Base-by-base conservation (phyloP, 306 rosid species). In the Prunus davidiana region DNA sequence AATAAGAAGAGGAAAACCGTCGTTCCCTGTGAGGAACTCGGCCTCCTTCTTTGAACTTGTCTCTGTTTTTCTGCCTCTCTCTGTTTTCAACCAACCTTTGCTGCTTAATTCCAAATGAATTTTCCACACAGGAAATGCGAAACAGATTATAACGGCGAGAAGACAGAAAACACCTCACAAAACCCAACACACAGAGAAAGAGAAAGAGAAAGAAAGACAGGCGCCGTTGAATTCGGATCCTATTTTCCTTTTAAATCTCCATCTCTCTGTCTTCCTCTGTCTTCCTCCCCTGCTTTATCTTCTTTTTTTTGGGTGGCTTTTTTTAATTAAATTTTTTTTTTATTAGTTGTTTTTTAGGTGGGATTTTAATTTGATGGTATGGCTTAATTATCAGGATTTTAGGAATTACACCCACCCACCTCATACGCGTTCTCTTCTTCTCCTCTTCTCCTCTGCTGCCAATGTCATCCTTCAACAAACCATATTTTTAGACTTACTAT, bases 161-260 rank as follows among this genome's bases (percentile, higher is more conserved):
- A 24, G 34, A 27, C 20, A 62, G 43, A 62, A 7, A 1, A 28
- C 67, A 63, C 34, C 32, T 3, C 11, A 7, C 2, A 18, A 16
- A 25, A 22, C 13, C 27, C 3, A 3, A 14, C 6, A 16, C 67
- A 55, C 34, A 32, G 5, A 20, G 60, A 55, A 25, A 8, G 8
- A 49, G 58, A 51, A 19, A 56, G 18, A 30, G 30, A 34, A 76
- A 54, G 56, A 75, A 55, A 66, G 5, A 68, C n/a, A 34, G 7
- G 20, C n/a, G 46, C 86, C 92, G 81, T 6, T 71, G 72, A 54
- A 76, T 69, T 78, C 89, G 96, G 96, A 84, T 87, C 88, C 85
- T 61, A 63, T 28, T 28, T 77, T 79, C 75, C 71, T 80, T 78
- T 80, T 43, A 60, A 60, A 14, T 60, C 65, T 60, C 65, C 83